Percentiles rank a stretch among this genome's conserved stretches.
Evolutionary conservation across 768 basidiomycete species (phyloP).

Genomic region (Tephrocybe rancida): DNA sequence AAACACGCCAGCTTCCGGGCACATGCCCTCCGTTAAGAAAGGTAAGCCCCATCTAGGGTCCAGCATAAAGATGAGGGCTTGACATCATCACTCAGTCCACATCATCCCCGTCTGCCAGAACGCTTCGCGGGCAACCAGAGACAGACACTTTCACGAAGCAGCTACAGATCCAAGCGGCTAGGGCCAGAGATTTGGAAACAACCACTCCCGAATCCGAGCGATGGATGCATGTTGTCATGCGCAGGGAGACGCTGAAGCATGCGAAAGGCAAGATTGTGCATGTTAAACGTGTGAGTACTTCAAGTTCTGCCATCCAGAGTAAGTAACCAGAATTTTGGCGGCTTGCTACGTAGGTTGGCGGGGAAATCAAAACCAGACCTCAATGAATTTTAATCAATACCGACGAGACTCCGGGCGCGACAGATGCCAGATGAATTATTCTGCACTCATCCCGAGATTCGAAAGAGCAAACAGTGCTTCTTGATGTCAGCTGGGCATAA

Average conservation of each 20-base stretch:
- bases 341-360: neutral
- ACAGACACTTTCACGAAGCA: constrained; percentile 10
- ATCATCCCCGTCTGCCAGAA: constrained; percentile 24
- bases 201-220: constrained; percentile 15
- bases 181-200: constrained; percentile 12
- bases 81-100: constrained; percentile 17
- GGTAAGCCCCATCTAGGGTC: constrained; percentile 16
- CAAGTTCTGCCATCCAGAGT: neutral
- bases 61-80: neutral
- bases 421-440: neutral
- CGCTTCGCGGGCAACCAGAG: neutral
- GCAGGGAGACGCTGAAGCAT: constrained; percentile 27
- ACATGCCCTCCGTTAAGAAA: constrained; percentile 22
- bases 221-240: constrained; percentile 33
- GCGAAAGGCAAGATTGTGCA: constrained; percentile 30
- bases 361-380: constrained; percentile 1
- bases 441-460: no score
- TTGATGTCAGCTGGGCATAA: no score
- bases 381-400: neutral
- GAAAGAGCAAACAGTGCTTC: no score
- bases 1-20: neutral
- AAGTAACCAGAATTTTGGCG: neutral
- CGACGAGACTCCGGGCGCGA: neutral
- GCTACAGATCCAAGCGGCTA: constrained; percentile 13
- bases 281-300: constrained; percentile 10